Conservation (phyloP, 1,284 basidiomycete genomes). For the Ustilago trichophora region DNA sequence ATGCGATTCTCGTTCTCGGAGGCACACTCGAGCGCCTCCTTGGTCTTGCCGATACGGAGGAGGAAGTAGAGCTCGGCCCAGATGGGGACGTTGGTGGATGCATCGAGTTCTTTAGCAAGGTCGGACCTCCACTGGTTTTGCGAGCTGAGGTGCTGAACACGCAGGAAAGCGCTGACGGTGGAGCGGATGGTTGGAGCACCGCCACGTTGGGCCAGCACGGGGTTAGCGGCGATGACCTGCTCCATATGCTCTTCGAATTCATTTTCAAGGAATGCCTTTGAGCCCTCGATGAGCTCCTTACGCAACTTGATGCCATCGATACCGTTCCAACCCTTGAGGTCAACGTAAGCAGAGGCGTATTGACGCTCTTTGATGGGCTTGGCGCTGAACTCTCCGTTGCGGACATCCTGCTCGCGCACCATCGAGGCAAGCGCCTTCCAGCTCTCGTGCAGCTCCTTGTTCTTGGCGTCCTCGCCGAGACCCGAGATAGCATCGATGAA, state of each 20-base stretch:
- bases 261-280: slow-evolving; percentile 78
- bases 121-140: slow-evolving; percentile 58
- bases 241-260: slow-evolving; percentile 83
- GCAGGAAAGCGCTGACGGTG: slow-evolving; percentile 72
- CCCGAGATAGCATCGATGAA: slow-evolving; percentile 56
- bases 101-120: slow-evolving; percentile 55
- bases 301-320: slow-evolving; percentile 57
- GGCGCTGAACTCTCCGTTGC: slow-evolving; percentile 64
- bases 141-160: slow-evolving; percentile 56
- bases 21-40: slow-evolving; percentile 79
- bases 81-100: slow-evolving; percentile 71
- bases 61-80: slow-evolving; percentile 95
- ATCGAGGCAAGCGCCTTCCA: slow-evolving; percentile 69
- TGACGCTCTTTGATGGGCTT: slow-evolving; percentile 68
- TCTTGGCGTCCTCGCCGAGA: slow-evolving; percentile 46
- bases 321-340: slow-evolving; percentile 25
- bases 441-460: slow-evolving; percentile 67
- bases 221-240: slow-evolving; percentile 81
- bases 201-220: slow-evolving; percentile 85
- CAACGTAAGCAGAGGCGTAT: slow-evolving; percentile 69
- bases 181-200: slow-evolving; percentile 90
- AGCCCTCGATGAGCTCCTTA: slow-evolving; percentile 75
- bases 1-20: slow-evolving; percentile 78
- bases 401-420: slow-evolving; percentile 68
- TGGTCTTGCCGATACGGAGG: slow-evolving; percentile 81